A percentile compares a stretch with the other conserved stretches of the same genome.
phyloP scores from a whole-genome alignment of 1,284 basidiomycete genomes.

The Kwoniella shivajii region DNA sequence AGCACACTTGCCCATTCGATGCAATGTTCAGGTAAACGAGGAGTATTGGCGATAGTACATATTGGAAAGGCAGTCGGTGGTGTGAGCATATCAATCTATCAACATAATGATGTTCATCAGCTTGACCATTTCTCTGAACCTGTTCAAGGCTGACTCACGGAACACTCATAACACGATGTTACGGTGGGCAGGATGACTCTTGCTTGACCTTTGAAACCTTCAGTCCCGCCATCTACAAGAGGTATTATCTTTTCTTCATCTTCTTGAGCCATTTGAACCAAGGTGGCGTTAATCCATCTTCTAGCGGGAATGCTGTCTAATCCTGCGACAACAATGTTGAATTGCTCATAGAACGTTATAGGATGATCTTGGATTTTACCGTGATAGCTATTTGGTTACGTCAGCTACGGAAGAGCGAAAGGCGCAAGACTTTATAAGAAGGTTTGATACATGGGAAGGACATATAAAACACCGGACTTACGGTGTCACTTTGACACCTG shows the following conservation, averaged over 20 bases:
- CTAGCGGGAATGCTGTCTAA: conserved; percentile 97
- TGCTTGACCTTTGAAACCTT: conserved; percentile 99
- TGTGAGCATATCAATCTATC: conserved; percentile 88
- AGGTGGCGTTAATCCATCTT: conserved; percentile 97
- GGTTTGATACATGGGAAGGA: not conserved
- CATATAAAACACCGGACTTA: conserved; percentile 60
- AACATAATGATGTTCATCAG: not conserved
- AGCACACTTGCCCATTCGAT: conserved; percentile 99
- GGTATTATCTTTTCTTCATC: conserved; percentile 93
- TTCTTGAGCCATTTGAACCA: conserved; percentile 88
- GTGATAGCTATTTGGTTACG: conserved; percentile 68
- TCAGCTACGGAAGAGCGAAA: not conserved
- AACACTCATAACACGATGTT: conserved; percentile 97
- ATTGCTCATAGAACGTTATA: conserved; percentile 94
- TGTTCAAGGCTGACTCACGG: conserved; percentile 49
- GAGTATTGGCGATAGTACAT: conserved; percentile 98
- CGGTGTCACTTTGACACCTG: conserved; percentile 92
- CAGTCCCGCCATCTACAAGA: conserved; percentile 98
- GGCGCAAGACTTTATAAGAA: not conserved
- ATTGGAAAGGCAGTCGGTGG: conserved; percentile 97
- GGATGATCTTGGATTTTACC: conserved; percentile 99
- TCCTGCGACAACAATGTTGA: conserved; percentile 95
- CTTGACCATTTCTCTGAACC: not conserved
- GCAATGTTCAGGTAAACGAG: conserved; percentile 96
- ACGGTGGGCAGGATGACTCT: conserved; percentile 95